phyloP scores from a whole-genome alignment of 305 asterid species.

The Fraxinus ornus region DNA sequence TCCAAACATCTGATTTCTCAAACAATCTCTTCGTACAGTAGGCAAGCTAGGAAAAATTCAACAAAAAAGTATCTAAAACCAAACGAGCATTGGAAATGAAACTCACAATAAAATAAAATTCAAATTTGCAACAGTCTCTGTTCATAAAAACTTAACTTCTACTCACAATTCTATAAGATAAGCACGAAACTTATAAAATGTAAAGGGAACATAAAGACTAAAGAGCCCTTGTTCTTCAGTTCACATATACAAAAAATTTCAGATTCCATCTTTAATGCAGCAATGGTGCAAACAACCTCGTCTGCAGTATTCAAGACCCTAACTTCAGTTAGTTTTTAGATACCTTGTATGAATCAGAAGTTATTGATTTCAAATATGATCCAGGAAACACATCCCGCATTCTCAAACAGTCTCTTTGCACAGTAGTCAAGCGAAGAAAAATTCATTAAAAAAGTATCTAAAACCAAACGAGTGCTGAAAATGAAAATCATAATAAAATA shows the following conservation, averaged over 20 bases:
- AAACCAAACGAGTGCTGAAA: slow-evolving; percentile 2
- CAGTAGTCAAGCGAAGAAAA: not conserved
- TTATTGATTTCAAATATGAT: slow-evolving; percentile 5
- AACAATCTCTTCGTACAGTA: not conserved
- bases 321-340: not conserved
- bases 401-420: not conserved
- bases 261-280: slow-evolving; percentile 2
- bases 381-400: slow-evolving; percentile 14
- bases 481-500: slow-evolving; percentile 15
- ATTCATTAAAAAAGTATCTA: not conserved
- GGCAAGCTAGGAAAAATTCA: not conserved
- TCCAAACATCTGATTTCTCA: not conserved
- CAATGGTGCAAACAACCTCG: not conserved
- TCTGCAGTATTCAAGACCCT: not conserved
- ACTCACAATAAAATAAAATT: slow-evolving; percentile 15
- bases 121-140: not conserved
- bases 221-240: slow-evolving; percentile 24
- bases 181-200: slow-evolving; percentile 1
- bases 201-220: slow-evolving; percentile 7
- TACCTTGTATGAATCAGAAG: not conserved
- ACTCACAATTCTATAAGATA: slow-evolving; percentile 15
- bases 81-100: slow-evolving; percentile 6
- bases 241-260: slow-evolving; percentile 35
- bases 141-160: slow-evolving; percentile 21
- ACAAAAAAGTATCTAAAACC: not conserved